These are phyloP conservation scores for Vitis labrusca DNA, from an alignment of 164 flowering plant species.

Conservation along the genomic window DNA sequence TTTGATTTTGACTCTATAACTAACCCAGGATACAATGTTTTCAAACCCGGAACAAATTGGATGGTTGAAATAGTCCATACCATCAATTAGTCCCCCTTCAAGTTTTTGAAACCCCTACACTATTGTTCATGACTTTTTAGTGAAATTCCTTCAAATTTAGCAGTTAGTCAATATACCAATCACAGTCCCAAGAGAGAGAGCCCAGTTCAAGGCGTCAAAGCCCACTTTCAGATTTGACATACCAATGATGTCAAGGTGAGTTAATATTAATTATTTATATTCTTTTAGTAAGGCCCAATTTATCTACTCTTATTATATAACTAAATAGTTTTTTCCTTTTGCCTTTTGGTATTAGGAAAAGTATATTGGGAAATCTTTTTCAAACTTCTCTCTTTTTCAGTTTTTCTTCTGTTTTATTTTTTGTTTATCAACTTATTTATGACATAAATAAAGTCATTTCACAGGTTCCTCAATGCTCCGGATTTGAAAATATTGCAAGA, in stretches of 20 bases:
- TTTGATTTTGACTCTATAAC: constrained; percentile 12
- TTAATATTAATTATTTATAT: too few species aligned
- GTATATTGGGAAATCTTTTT: not conserved
- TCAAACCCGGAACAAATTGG: constrained; percentile 9
- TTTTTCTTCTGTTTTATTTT: not conserved
- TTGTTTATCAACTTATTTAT: not conserved
- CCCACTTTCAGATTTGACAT: too few species aligned
- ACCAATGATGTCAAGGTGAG: too few species aligned
- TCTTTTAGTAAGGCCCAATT: too few species aligned
- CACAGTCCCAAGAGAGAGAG: too few species aligned
- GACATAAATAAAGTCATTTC: not conserved
- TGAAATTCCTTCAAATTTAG: too few species aligned
- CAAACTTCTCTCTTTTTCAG: not conserved
- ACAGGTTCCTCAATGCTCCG: not conserved
- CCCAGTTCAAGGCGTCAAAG: too few species aligned
- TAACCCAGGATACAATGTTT: constrained; percentile 10
- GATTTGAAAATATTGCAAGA: constrained; percentile 3
- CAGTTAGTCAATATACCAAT: too few species aligned
- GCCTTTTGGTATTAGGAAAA: not conserved
- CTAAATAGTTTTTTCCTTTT: not conserved
- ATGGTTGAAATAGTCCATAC: not conserved
- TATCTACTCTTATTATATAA: too few species aligned
- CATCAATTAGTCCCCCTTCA: not conserved
- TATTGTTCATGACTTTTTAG: too few species aligned
- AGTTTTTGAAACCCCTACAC: too few species aligned